phyloP scores from a whole-genome alignment of 2,329 filamentous ascomycete genomes.

The Blastomyces emzantsi region DNA sequence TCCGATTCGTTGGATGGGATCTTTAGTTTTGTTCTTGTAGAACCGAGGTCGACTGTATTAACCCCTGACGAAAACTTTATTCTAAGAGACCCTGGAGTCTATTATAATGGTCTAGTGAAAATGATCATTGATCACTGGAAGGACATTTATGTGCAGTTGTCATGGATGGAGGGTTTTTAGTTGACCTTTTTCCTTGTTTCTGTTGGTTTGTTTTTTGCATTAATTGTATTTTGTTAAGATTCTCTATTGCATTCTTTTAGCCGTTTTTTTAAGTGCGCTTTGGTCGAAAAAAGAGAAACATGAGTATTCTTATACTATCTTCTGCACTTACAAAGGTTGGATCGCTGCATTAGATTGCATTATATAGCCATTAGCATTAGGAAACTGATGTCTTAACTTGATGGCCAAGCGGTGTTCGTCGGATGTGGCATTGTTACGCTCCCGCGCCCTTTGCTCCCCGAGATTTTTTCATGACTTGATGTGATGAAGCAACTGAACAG shows the following conservation, averaged over 20 bases:
- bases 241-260: neutral
- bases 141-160: slow-evolving; percentile 27
- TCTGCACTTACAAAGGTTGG: neutral
- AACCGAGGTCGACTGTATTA: slow-evolving; percentile 10
- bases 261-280: neutral
- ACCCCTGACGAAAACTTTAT: slow-evolving; percentile 13
- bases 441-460: neutral
- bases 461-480: neutral
- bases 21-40: slow-evolving; percentile 27
- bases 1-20: slow-evolving; percentile 24
- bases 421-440: neutral
- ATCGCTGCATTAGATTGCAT: neutral
- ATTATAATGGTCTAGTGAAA: slow-evolving; percentile 24
- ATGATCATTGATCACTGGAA: slow-evolving; percentile 32
- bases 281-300: neutral
- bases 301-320: neutral
- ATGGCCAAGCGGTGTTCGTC: neutral
- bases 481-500: neutral
- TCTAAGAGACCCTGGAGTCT: slow-evolving; percentile 20
- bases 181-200: neutral
- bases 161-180: slow-evolving; percentile 21
- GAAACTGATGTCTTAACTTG: neutral
- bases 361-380: neutral
- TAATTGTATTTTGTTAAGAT: neutral
- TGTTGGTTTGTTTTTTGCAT: neutral